Evolutionary conservation across 2,329 filamentous ascomycete species (phyloP).

Genomic region (Rutstroemia sp.): DNA sequence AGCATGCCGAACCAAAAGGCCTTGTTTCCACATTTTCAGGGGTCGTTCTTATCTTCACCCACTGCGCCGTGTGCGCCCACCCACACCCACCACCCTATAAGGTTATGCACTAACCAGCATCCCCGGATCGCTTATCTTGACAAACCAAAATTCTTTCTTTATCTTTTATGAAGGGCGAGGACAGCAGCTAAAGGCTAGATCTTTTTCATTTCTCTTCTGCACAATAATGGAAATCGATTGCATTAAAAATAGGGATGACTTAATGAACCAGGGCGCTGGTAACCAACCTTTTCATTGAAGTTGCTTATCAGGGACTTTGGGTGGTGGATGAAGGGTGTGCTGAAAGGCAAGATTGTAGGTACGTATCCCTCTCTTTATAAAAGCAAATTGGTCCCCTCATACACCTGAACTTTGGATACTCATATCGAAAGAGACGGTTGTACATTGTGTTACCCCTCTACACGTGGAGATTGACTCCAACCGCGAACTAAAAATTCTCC

Average conservation of each 20-base stretch:
- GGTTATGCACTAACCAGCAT: neutral
- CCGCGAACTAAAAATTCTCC: too few relatives aligned
- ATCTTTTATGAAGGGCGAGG: neutral
- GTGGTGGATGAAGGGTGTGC: neutral
- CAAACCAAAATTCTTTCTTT: neutral
- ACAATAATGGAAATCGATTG: neutral
- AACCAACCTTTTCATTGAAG: neutral
- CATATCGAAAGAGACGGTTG: neutral
- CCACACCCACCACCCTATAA: too few relatives aligned
- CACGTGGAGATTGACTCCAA: too few relatives aligned
- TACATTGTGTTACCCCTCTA: neutral
- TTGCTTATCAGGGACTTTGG: neutral
- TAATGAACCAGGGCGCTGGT: neutral
- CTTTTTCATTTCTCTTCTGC: too few relatives aligned
- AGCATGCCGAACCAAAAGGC: neutral
- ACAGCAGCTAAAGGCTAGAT: too few relatives aligned
- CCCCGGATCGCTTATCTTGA: constrained; percentile 6
- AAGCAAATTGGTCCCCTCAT: neutral
- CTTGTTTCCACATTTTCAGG: neutral
- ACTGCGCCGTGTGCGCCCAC: too few relatives aligned
- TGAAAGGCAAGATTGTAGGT: neutral
- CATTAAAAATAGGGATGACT: neutral
- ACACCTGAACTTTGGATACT: neutral
- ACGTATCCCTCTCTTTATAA: neutral
- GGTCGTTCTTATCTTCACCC: neutral